Evolutionary conservation across 768 basidiomycete genomes (phyloP), one percentile per base, ranked within the genome.

Genomic region (Rhodosporidiobolus odoratus): DNA sequence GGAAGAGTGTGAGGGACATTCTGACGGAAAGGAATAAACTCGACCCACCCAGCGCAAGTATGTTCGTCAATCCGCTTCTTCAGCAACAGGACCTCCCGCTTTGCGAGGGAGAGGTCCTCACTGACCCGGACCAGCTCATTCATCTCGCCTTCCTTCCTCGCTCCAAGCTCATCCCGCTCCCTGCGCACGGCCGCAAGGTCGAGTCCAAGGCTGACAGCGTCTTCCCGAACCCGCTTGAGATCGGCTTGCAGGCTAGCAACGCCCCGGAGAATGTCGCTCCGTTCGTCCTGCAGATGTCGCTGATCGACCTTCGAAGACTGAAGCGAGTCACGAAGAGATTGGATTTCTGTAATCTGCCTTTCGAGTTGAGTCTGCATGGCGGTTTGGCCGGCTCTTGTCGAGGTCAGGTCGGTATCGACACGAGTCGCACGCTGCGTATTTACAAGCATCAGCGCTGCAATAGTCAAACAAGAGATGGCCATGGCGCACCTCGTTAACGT

Each of bases 151-250:
- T 75, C 62, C 54, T 78, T 66, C 53, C 79, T 77, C 30, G n/a
- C 83, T 81, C 76, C 66, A 32, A 62, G 60, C 48, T 65, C 71
- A 27, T 68, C 63, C 81, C 90, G 89, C 80, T 91, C 87, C 21
- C 79, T 78, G 16, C 86, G 83, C 50, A 91, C 81, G 15, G 82
- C 80, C 71, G 86, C 89, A 68, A 95, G 79, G 78, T 94, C 91
- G 25, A 84, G 84, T 25, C 90, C 89, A 76, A 92, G 88, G 12
- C 83, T 84, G 72, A 89, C 88, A 0, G 90, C 91, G 68, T 91
- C 89, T 59, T 84, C 83, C 65, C 86, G 84, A 25, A 95, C 89
- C 15, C 89, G 86, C 66, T 82, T 82, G 32, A 95, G 83, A 77
- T 94, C 91, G 8, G 84, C 81, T 75, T 92, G 88, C 40, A 94